Percentiles rank a stretch among this genome's conserved stretches.
phyloP scores from a whole-genome alignment of 768 basidiomycete genomes.

The Glaciozyma martinii region DNA sequence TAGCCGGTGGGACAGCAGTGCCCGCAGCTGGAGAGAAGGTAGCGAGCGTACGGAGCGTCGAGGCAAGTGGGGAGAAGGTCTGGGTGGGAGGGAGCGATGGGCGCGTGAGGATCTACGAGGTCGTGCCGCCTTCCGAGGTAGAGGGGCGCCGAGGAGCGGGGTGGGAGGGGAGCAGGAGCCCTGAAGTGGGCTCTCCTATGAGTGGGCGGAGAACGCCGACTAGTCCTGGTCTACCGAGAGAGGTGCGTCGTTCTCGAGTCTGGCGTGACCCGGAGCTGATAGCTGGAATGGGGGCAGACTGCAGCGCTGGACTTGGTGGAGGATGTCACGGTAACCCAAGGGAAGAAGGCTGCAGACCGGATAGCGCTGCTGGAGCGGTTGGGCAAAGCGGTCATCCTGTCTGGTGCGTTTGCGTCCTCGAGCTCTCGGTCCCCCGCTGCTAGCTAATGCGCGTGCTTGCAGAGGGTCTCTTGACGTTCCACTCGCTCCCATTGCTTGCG shows the following conservation, averaged over 20 bases:
- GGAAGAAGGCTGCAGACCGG: constrained; percentile 62
- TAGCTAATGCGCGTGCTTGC: neutral
- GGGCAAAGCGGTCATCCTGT: constrained; percentile 62
- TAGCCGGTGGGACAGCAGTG: neutral
- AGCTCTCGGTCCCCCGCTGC: neutral
- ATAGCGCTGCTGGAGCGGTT: constrained; percentile 71
- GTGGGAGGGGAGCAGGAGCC: constrained; percentile 20
- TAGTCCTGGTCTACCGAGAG: neutral
- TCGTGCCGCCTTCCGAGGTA: neutral
- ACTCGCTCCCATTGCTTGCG: constrained; percentile 70
- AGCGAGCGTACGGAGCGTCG: constrained; percentile 1
- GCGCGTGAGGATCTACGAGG: constrained; percentile 4
- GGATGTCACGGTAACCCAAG: constrained; percentile 56
- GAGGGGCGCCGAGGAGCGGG: no score
- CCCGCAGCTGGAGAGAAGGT: constrained; percentile 50
- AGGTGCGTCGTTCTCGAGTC: no score
- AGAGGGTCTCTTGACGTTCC: constrained; percentile 58
- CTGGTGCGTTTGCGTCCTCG: constrained; percentile 47
- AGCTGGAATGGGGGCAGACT: neutral
- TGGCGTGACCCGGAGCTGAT: neutral
- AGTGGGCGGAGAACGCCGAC: neutral
- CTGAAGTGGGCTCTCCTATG: neutral
- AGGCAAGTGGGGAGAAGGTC: constrained; percentile 3
- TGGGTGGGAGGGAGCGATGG: constrained; percentile 11
- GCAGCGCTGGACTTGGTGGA: constrained; percentile 48